phyloP scores from a whole-genome alignment of 352 stramenopile genomes.

The Phytophthora sp. region DNA sequence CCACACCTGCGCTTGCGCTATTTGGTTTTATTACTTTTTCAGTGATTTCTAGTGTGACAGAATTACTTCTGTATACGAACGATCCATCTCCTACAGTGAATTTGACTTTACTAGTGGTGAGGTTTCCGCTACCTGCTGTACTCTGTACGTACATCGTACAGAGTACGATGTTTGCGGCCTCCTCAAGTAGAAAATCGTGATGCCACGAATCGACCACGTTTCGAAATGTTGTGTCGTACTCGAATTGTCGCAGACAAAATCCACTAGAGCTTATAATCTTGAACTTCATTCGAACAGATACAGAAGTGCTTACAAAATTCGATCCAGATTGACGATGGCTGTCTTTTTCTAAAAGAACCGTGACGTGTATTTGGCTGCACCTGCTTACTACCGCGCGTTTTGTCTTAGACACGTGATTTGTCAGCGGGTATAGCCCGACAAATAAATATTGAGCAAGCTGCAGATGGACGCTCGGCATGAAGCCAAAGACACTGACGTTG shows the following conservation, averaged over 20 bases:
- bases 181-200: conserved; percentile 9
- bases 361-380: too few relatives aligned
- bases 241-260: conserved; percentile 5
- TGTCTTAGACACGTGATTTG: too few relatives aligned
- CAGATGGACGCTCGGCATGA: conserved; percentile 34
- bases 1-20: conserved; percentile 1
- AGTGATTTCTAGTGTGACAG: conserved; percentile 2
- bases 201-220: background rate
- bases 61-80: background rate
- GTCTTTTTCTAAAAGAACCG: conserved; percentile 8
- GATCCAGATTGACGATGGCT: background rate
- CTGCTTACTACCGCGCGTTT: too few relatives aligned
- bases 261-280: conserved; percentile 4
- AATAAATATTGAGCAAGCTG: conserved; percentile 43
- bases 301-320: background rate
- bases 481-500: conserved; percentile 15
- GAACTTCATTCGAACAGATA: conserved; percentile 4
- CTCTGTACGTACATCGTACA: background rate
- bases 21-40: background rate
- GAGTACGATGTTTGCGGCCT: background rate
- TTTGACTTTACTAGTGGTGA: conserved; percentile 2
- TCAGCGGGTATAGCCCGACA: conserved; percentile 4
- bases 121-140: background rate
- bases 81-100: conserved; percentile 1
- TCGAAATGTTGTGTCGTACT: background rate